Evolutionary conservation across 148 eudicot genomes (phyloP), one percentile per base, ranked within the genome.

Genomic region (Persicaria tinctoria): DNA sequence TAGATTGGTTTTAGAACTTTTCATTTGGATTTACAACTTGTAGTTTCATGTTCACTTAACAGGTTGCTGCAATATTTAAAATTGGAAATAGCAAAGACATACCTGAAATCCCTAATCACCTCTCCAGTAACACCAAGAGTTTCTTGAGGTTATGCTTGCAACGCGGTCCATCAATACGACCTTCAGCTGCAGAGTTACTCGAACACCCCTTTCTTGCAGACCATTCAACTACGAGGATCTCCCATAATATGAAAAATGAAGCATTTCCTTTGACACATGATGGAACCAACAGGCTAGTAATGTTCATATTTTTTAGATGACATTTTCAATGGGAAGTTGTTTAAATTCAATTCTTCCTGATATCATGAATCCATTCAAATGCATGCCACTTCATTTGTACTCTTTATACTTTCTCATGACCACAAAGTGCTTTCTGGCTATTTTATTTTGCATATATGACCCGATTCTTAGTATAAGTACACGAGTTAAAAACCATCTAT

Each of bases 21-120:
- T 23, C 47, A 51, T 50, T 38, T 27, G 17, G 54, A 17, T 7
- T 20, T 68, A 45, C 14, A 53, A 53, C 2, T 60, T 57, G 54
- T 71, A 60, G 63, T 73, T 62, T 75, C 54, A 45, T 82, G 44
- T 77, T 77, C 41, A 45, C 49, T 77, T 73, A 47, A 41, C 80
- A 94, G 98, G 96, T 90, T 77, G 95, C 97, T 70, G 98, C 97
- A 49, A 89, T 94, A 88, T 94, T 94, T 79, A 94, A 94, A 80
- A 90, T 94, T 79, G 93, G 95, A 48, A 89, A 91, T 55, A 88
- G 97, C 85, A 94, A 94, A 84, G 98, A 94, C 72, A 88, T 94
- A 74, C 98, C 98, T 27, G 80, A 85, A 41, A 94, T 94, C 78
- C 98, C 98, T 4, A 90, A 88, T 78, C 79, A 87, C 75, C 93